Evolutionary conservation across 805 yeast genomes (phyloP).

Genomic region (Huiozyma sinensis): DNA sequence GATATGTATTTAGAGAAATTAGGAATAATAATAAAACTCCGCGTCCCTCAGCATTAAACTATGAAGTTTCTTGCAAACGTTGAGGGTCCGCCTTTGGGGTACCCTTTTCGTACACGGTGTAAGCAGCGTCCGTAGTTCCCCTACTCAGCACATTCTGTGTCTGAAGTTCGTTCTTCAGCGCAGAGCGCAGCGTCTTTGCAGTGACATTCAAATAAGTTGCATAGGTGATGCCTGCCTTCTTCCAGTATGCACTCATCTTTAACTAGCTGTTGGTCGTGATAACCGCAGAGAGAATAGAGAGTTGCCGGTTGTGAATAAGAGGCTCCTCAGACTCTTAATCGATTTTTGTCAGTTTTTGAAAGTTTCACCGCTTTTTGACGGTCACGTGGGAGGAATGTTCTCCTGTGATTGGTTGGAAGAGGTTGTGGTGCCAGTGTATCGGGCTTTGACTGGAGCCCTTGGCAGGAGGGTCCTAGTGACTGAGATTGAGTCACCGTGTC

Average conservation of each 20-base stretch:
- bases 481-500: no score
- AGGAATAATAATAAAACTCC: neutral
- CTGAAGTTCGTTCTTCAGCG: slow-evolving; percentile 79
- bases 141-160: slow-evolving; percentile 59
- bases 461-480: no score
- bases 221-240: slow-evolving; percentile 58
- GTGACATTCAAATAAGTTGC: slow-evolving; percentile 87
- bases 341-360: no score
- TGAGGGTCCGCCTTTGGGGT: slow-evolving; percentile 31
- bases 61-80: slow-evolving; percentile 19
- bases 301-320: no score
- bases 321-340: no score
- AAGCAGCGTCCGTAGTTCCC: slow-evolving; percentile 63
- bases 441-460: no score
- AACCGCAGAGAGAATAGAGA: no score
- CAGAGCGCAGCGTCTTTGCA: slow-evolving; percentile 77
- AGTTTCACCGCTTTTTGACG: no score
- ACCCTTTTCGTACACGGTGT: slow-evolving; percentile 65
- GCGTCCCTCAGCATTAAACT: neutral
- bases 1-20: neutral
- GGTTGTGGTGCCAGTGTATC: no score
- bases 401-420: no score
- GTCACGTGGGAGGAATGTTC: no score
- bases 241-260: slow-evolving; percentile 29
- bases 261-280: no score